Evolutionary conservation across 2,329 filamentous ascomycete genomes (phyloP).

Genomic region (Talaromyces piceae): DNA sequence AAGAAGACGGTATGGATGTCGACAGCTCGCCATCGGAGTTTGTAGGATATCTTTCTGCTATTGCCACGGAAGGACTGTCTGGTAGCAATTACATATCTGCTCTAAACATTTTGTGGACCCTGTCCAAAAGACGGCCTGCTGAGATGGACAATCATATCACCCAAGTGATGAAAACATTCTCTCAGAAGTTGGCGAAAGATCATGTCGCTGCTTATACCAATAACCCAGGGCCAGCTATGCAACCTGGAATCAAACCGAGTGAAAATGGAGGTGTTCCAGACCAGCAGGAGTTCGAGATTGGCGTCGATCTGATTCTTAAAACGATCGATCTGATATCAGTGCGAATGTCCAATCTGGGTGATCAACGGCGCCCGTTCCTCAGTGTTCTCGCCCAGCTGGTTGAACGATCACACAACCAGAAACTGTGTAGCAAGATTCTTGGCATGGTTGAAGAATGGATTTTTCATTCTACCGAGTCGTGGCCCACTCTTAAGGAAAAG

Average conservation of each 20-base stretch:
- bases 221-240: slow-evolving; percentile 36
- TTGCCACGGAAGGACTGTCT: slow-evolving; percentile 80
- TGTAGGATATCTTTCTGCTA: slow-evolving; percentile 71
- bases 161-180: slow-evolving; percentile 86
- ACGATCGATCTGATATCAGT: slow-evolving; percentile 87
- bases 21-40: slow-evolving; percentile 76
- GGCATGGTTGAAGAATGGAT: slow-evolving; percentile 94
- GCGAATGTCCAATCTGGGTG: slow-evolving; percentile 85
- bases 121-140: slow-evolving; percentile 75
- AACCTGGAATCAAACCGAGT: slow-evolving; percentile 30
- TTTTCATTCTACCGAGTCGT: slow-evolving; percentile 88
- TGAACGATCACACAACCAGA: slow-evolving; percentile 83
- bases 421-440: slow-evolving; percentile 85
- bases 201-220: slow-evolving; percentile 68
- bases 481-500: slow-evolving; percentile 97
- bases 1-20: slow-evolving; percentile 73
- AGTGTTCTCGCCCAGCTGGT: slow-evolving; percentile 92
- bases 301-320: slow-evolving; percentile 86
- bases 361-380: slow-evolving; percentile 85
- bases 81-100: slow-evolving; percentile 75
- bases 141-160: slow-evolving; percentile 85
- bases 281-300: slow-evolving; percentile 75
- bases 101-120: slow-evolving; percentile 87
- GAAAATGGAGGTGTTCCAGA: slow-evolving; percentile 45
- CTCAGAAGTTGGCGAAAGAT: slow-evolving; percentile 84